Percentiles rank a stretch among this genome's conserved stretches.
phyloP scores from a whole-genome alignment of 2,329 filamentous ascomycete species.

The Beauveria sp. region DNA sequence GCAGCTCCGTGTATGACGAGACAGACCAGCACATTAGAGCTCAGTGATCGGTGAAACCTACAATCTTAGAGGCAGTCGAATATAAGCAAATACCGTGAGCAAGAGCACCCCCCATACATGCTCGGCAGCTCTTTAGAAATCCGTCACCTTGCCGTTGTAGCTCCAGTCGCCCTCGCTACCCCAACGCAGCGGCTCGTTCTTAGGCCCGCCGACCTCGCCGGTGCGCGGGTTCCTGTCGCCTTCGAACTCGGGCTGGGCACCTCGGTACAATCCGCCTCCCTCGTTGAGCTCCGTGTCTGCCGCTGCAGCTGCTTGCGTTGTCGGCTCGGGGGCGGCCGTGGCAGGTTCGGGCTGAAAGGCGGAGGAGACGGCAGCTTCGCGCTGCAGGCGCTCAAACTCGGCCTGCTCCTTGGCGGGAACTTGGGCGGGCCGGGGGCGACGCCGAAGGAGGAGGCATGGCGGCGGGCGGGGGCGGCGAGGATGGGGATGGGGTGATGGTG shows the following conservation, averaged over 20 bases:
- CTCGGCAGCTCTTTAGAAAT: slow-evolving; percentile 50
- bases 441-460: slow-evolving; percentile 34
- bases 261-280: slow-evolving; percentile 62
- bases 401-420: slow-evolving; percentile 81
- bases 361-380: slow-evolving; percentile 41
- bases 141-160: slow-evolving; percentile 89
- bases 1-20: no score
- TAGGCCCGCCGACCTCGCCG: slow-evolving; percentile 90
- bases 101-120: no score
- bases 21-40: no score
- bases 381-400: slow-evolving; percentile 81
- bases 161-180: slow-evolving; percentile 73
- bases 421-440: slow-evolving; percentile 64
- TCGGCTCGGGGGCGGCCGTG: slow-evolving; percentile 15
- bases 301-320: no score
- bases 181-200: slow-evolving; percentile 94
- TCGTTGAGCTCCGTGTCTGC: slow-evolving; percentile 35
- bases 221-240: slow-evolving; percentile 89
- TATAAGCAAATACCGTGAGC: no score
- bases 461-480: slow-evolving; percentile 15
- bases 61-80: no score
- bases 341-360: slow-evolving; percentile 28
- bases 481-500: no score
- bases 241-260: slow-evolving; percentile 83
- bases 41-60: no score